Evolutionary conservation across 371 early-diverging fungal species (phyloP).

Genomic region (Capillidium rhysosporum): DNA sequence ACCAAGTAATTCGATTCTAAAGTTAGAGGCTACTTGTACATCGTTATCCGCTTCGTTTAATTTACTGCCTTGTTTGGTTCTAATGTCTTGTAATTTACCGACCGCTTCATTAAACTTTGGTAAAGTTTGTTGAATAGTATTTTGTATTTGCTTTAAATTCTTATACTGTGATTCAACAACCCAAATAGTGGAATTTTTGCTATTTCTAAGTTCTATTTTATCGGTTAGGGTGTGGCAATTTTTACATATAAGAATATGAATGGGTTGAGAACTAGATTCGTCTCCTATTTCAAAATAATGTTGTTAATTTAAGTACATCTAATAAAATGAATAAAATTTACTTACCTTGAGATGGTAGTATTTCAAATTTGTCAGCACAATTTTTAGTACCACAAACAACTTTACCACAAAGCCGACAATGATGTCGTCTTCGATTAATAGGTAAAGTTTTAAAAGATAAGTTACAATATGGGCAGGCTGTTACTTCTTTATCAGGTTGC

Average conservation of each 20-base stretch:
- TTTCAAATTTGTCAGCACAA: constrained; percentile 35
- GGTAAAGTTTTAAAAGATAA: not conserved
- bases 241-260: too few species aligned
- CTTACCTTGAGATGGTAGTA: constrained; percentile 28
- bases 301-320: not conserved
- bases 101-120: not conserved
- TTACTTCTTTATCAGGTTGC: constrained; percentile 33
- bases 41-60: not conserved
- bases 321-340: constrained; percentile 14
- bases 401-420: constrained; percentile 59
- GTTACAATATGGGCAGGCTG: constrained; percentile 29
- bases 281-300: too few species aligned
- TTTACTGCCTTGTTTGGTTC: not conserved
- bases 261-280: too few species aligned
- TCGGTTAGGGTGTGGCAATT: too few species aligned
- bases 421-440: constrained; percentile 28
- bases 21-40: not conserved
- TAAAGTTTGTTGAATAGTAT: not conserved
- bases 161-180: too few species aligned
- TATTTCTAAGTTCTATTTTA: not conserved
- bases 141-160: not conserved
- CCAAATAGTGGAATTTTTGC: not conserved
- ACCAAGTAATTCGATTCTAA: not conserved
- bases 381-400: constrained; percentile 35
- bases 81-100: too few species aligned